Evolutionary conservation across 495 filamentous ascomycete genomes (phyloP), one percentile per base, ranked within the genome.

Genomic region (Annulohypoxylon bovei): DNA sequence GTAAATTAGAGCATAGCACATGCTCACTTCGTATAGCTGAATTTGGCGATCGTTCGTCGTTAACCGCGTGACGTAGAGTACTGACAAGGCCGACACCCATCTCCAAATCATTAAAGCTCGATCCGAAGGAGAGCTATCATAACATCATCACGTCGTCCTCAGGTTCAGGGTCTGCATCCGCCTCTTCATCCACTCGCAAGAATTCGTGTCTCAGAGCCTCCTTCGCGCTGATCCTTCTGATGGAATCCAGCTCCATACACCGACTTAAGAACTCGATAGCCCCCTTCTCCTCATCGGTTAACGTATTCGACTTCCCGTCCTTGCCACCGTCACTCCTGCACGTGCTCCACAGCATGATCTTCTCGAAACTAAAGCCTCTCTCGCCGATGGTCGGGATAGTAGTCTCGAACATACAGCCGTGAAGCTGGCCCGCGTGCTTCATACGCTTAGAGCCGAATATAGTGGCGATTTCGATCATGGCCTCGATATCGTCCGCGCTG

Each of bases 391-490:
- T 97, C 1, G 93, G 93, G 44, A 99, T 92, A 35, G 88, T 96
- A 4, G 92, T 93, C 74, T 98, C 93, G 68, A 98, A 94, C 16
- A 96, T 85, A 72, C 81, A 82, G 27, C 95, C 95, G 72, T 99
- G 95, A 64, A 97, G 82, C 27, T 89, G 83, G 0, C 93, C 93
- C n/a, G 89, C 90, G 12, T 85, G 75, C 67, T 90, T 91, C 95
- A 99, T 98, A 46, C 88, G 86, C 69, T 84, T 85, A 14, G 84
- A 86, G n/a, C 95, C 95, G 77, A 98, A 97, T 47, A 98, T 96
- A 57, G 93, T 95, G 16, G 94, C 91, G 68, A 99, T 95, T 77
- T 99, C 95, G 61, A 99, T 93, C 86, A 97, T 91, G 27, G 96
- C 95, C 73, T 99, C 95, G 53, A 99, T 88, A 69, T 99, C 95